A percentile compares a stretch with the other conserved stretches of the same genome.
These are phyloP conservation scores for Inga leiocalycina DNA, from an alignment of 306 rosid species.

Conservation along the genomic window DNA sequence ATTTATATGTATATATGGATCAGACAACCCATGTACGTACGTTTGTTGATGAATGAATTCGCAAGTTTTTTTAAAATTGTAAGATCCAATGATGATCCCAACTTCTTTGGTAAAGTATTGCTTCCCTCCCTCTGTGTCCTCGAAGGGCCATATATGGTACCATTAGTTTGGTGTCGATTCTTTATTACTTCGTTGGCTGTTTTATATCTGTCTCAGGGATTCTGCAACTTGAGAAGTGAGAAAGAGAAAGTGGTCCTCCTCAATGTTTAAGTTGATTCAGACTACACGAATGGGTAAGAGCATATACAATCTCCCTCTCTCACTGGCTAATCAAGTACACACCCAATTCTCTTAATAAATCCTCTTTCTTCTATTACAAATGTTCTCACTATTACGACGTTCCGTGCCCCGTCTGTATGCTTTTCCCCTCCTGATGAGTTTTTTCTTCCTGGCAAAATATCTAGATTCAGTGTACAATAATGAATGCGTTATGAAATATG, in stretches of 20 bases:
- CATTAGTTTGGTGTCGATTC: slow-evolving; percentile 21
- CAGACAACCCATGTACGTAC: slow-evolving; percentile 3
- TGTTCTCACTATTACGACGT: background rate
- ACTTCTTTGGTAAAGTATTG: background rate
- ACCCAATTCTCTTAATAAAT: background rate
- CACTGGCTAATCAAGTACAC: background rate
- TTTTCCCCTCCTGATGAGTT: background rate
- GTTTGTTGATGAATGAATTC: background rate
- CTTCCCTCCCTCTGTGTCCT: background rate
- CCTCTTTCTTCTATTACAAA: background rate
- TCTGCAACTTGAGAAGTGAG: background rate
- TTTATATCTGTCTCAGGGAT: slow-evolving; percentile 12
- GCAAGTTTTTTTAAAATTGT: background rate
- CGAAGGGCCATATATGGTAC: slow-evolving; percentile 5
- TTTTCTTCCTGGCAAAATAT: background rate
- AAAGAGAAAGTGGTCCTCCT: slow-evolving; percentile 8
- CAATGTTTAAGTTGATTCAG: slow-evolving; percentile 18
- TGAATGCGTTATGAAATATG: background rate
- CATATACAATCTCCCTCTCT: background rate
- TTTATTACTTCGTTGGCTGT: slow-evolving; percentile 21
- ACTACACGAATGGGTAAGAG: slow-evolving; percentile 17
- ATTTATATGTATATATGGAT: background rate
- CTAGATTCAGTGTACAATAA: background rate
- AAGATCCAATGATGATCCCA: slow-evolving; percentile 10
- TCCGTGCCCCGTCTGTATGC: background rate